Evolutionary conservation across 83 land plant genomes (phyloP).

Genomic region (Isoetes engelmannii): DNA sequence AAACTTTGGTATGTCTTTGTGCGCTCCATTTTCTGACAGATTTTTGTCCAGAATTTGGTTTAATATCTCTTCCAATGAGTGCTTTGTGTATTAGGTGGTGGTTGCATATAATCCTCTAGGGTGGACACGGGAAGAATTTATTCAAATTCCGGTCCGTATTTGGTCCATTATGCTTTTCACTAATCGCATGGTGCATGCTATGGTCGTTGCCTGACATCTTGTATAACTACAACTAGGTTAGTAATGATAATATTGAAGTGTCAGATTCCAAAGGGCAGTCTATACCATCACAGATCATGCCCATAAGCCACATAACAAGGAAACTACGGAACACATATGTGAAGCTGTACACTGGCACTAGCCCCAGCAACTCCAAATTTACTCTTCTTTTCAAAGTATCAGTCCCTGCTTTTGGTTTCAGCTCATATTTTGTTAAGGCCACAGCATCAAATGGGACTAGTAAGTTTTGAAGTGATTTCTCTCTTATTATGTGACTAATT

Average conservation of each 20-base stretch:
- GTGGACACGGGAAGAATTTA: constrained; percentile 3
- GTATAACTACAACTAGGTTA: not conserved
- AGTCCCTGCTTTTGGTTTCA: constrained; percentile 9
- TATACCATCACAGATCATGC: not conserved
- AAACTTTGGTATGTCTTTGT: constrained; percentile 1
- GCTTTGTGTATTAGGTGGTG: not conserved
- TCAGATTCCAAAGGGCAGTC: not conserved
- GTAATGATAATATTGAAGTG: not conserved
- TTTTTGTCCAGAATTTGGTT: not conserved
- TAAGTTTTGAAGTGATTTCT: not conserved
- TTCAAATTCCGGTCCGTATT: constrained; percentile 6
- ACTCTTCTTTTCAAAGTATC: constrained; percentile 1
- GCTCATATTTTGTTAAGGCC: not conserved
- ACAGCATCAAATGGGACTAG: not conserved
- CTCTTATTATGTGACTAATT: too few relatives aligned
- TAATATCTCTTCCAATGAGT: not conserved
- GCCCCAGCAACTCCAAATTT: not conserved
- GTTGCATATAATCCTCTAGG: constrained; percentile 2
- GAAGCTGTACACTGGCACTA: not conserved
- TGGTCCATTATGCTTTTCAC: not conserved
- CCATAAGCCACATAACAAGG: not conserved
- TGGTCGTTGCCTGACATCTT: not conserved
- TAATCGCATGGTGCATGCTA: not conserved
- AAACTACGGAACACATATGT: not conserved
- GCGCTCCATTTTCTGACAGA: not conserved